Percentiles rank a stretch among this genome's conserved stretches.
phyloP scores from a whole-genome alignment of 2,329 filamentous ascomycete species.

The Pseudocercospora macadamiae region DNA sequence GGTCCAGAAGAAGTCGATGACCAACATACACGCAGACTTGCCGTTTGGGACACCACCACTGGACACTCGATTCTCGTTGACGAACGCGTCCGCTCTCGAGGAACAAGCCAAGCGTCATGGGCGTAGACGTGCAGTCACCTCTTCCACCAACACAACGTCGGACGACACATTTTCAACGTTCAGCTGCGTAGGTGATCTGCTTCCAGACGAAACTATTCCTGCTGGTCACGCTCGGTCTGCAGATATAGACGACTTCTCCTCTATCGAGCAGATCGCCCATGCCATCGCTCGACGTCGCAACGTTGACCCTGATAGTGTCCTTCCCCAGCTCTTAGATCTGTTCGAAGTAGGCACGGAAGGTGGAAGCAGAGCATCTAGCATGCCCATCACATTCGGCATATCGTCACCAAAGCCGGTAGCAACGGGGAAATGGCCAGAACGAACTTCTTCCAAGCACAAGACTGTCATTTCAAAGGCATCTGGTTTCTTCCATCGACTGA shows the following conservation, averaged over 20 bases:
- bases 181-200: slow-evolving; percentile 38
- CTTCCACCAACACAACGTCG: slow-evolving; percentile 26
- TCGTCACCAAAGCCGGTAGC: slow-evolving; percentile 5
- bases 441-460: slow-evolving; percentile 16
- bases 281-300: slow-evolving; percentile 42
- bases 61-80: slow-evolving; percentile 28
- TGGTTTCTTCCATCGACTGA: slow-evolving; percentile 35
- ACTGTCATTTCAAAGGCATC: slow-evolving; percentile 37
- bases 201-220: slow-evolving; percentile 35
- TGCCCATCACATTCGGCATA: slow-evolving; percentile 4
- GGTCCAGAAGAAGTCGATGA: slow-evolving; percentile 40
- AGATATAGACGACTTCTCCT: slow-evolving; percentile 28
- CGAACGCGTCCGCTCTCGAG: slow-evolving; percentile 29
- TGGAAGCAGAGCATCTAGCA: background rate
- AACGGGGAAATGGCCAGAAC: slow-evolving; percentile 11
- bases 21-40: slow-evolving; percentile 35
- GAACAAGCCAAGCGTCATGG: slow-evolving; percentile 16
- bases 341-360: slow-evolving; percentile 23
- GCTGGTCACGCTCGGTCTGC: background rate
- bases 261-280: slow-evolving; percentile 40
- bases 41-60: slow-evolving; percentile 40
- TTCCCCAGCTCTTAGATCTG: slow-evolving; percentile 40
- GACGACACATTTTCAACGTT: slow-evolving; percentile 40
- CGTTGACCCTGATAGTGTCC: slow-evolving; percentile 37
- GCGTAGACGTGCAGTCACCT: slow-evolving; percentile 20